These are phyloP conservation scores for Mycena amicta DNA, from an alignment of 768 basidiomycete genomes.

Conservation along the genomic window DNA sequence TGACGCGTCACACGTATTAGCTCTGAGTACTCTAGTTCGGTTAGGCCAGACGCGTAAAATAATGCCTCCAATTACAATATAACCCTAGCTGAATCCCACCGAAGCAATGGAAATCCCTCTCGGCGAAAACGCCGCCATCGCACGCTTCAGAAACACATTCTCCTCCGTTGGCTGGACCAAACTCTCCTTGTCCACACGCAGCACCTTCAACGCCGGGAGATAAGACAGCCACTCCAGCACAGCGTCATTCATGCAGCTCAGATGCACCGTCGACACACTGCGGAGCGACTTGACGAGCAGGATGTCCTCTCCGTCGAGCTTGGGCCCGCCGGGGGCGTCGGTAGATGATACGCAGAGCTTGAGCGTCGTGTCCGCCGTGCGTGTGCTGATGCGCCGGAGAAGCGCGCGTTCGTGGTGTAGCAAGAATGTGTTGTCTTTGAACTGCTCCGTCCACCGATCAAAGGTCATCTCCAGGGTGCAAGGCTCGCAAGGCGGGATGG, in stretches of 20 bases:
- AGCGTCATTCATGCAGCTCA: not conserved
- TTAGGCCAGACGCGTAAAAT: too few relatives aligned
- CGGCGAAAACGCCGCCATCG: not conserved
- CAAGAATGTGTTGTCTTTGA: not conserved
- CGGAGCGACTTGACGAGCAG: not conserved
- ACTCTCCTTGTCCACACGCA: not conserved
- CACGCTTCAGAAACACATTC: not conserved
- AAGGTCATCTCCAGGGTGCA: not conserved
- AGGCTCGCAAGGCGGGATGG: not conserved
- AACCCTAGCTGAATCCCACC: too few relatives aligned
- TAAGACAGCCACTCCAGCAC: not conserved
- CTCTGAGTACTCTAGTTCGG: too few relatives aligned
- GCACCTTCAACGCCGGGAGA: not conserved
- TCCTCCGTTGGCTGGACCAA: not conserved
- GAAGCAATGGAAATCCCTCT: not conserved
- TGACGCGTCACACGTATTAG: too few relatives aligned
- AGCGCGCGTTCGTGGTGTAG: not conserved
- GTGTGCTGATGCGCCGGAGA: not conserved
- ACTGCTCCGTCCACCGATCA: not conserved
- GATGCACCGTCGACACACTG: not conserved
- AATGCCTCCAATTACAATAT: too few relatives aligned
- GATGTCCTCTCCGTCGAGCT: not conserved
- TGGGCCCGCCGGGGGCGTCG: not conserved
- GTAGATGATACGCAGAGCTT: not conserved
- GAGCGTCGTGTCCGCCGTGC: not conserved